Conservation (phyloP, 2,329 filamentous ascomycete genomes). For the Diaporthe citrichinensis region DNA sequence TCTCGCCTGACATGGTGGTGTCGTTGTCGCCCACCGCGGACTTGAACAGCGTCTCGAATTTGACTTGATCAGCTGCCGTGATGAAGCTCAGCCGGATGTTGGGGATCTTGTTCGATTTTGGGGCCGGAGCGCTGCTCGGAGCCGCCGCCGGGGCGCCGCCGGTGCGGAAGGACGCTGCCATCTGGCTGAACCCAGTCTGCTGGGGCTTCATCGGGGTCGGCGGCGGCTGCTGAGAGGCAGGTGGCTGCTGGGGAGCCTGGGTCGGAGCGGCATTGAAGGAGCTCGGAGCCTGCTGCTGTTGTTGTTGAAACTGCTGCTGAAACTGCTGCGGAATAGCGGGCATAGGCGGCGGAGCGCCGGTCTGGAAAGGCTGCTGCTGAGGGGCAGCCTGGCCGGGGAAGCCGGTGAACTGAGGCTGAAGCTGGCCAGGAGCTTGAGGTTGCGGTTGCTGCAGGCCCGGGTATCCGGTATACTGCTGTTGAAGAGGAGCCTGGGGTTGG, state of each 20-base stretch:
- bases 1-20: slow-evolving; percentile 91
- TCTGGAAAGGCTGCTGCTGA: slow-evolving; percentile 73
- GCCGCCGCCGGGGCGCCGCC: slow-evolving; percentile 60
- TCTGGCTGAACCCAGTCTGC: slow-evolving; percentile 75
- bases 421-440: slow-evolving; percentile 68
- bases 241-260: slow-evolving; percentile 57
- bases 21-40: slow-evolving; percentile 89
- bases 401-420: slow-evolving; percentile 79
- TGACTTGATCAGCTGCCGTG: slow-evolving; percentile 92
- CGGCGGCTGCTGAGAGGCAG: slow-evolving; percentile 66
- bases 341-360: slow-evolving; percentile 68
- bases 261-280: slow-evolving; percentile 65
- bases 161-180: slow-evolving; percentile 76
- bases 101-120: slow-evolving; percentile 80
- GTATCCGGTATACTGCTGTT: slow-evolving; percentile 74
- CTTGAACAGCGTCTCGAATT: slow-evolving; percentile 98
- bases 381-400: slow-evolving; percentile 61
- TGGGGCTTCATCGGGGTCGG: slow-evolving; percentile 76
- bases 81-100: slow-evolving; percentile 97
- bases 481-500: slow-evolving; percentile 61
- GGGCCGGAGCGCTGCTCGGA: slow-evolving; percentile 63
- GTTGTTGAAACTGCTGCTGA: slow-evolving; percentile 71
- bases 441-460: slow-evolving; percentile 68
- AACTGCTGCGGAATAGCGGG: slow-evolving; percentile 72
- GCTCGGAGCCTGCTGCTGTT: slow-evolving; percentile 60